Evolutionary conservation across 2,329 filamentous ascomycete species (phyloP), one percentile per base, ranked within the genome.

Genomic region (Colletotrichum phormii): DNA sequence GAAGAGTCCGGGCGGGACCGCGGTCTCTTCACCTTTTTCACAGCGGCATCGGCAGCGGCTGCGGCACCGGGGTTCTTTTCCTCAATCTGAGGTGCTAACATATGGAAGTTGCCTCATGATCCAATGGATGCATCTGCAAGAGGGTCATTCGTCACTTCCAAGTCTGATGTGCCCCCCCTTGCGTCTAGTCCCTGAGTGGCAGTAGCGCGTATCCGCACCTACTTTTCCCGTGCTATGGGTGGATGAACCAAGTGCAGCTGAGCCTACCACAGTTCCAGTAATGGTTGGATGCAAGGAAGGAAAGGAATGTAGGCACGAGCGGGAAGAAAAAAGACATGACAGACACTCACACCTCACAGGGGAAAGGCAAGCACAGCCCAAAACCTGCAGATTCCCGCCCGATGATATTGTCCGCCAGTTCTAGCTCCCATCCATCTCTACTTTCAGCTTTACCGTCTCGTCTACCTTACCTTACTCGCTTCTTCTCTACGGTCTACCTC

Each of bases 301-400:
- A 54, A 71, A 42, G 33, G 15, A 55, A 55, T 22, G 31, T 63
- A 29, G 58, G 33, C 35, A 37, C 29, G 62, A 51, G 62, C 62
- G 33, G 51, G 51, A 57, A 57, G 49, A 46, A 55, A 33, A 55
- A 57, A 67, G 58, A 46, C 35, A 68, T 58, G 49, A 54, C 37
- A 53, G 69, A 60, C 49, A 68, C 29, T 33, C 55, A 12, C 18
- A 42, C 37, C 15, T 37, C 12, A 12, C 33, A 58, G 35, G 29
- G 51, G 15, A 12, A 12, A 35, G 58, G 46, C 42, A 66, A 63
- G 37, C 62, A 72, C 71, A 53, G 67, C 67, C 71, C 71, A 67
- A 73, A 67, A 67, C 54, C 49, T 73, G 71, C 71, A 67, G 61
- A 35, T 72, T 72, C 51, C 67, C 67, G 65, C 70, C 70, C 59